These are phyloP conservation scores for Mitragyna speciosa DNA, from an alignment of 257 asterid species.

Conservation along the genomic window DNA sequence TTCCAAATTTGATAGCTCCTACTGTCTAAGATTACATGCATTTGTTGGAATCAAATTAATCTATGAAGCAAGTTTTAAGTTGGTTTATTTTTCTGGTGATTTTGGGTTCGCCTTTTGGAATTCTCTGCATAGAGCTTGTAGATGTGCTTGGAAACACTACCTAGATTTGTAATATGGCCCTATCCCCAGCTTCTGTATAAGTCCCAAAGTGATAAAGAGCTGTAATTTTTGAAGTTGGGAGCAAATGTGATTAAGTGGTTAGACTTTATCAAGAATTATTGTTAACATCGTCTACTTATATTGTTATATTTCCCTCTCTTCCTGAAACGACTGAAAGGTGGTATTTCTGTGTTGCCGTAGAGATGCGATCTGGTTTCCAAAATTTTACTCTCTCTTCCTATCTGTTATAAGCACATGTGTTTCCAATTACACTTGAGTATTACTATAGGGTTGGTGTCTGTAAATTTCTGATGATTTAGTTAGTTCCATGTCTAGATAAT, in stretches of 20 bases:
- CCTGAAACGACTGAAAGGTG: neutral
- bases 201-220: neutral
- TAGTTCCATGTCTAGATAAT: neutral
- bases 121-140: neutral
- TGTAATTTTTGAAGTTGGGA: neutral
- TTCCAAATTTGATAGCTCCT: neutral
- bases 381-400: neutral
- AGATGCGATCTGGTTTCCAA: neutral
- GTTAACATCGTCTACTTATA: neutral
- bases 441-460: neutral
- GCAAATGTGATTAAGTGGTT: neutral
- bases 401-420: neutral
- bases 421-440: neutral
- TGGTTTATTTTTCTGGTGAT: neutral
- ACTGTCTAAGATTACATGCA: neutral
- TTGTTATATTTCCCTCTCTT: neutral
- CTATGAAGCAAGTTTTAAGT: neutral
- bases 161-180: neutral
- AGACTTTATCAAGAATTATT: neutral
- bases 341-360: neutral
- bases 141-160: neutral
- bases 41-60: neutral
- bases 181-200: neutral
- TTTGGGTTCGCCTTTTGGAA: neutral
- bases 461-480: neutral